Base-by-base conservation (phyloP, 179 eudicot species). In the Beta corolliflora region DNA sequence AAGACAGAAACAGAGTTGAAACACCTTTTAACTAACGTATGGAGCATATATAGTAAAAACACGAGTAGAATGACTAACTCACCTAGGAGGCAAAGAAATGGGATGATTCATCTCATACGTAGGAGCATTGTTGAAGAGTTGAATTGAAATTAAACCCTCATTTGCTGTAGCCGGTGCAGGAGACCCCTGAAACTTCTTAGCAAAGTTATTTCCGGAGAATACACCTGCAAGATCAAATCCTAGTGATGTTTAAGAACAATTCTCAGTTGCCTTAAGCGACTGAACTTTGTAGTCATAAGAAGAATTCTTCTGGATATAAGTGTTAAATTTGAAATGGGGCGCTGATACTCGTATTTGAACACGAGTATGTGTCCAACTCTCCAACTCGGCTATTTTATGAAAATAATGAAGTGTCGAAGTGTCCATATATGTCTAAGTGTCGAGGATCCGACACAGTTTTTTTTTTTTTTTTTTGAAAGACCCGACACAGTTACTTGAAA, bases 161-260 rank as follows among this genome's bases (percentile, higher is more conserved):
- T 52, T 81, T 48, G 83, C 75, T 54, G 83, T 72, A 55, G 88
- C 83, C 55, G 86, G 86, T 15, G 86, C 84, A 68, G 88, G 88
- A 83, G 88, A 86, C 52, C 81, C 88, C 56, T 75, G 77, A 58
- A 76, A 60, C 56, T 74, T 80, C 69, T 74, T 75, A 68, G 78
- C 48, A 1, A 71, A 67, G 21, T 60, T 85, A 65, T 64, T 71
- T 75, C 83, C 81, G 16, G 83, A 83, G 68, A 70, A 64, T 23
- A 74, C 61, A 46, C 88, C 88, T 86, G 86, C 84, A 81, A 81
- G 73, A 79, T 31, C 50, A 76, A 71, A 68, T 68, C 71, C 84
- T 45, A 75, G 29, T 11, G 36, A 67, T 75, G 63, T 69, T 79
- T 58, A 71, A 72, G 31, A 50, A 41, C 50, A 13, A 7, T 41